phyloP scores from a whole-genome alignment of 257 asterid genomes.

The Lantana camara region DNA sequence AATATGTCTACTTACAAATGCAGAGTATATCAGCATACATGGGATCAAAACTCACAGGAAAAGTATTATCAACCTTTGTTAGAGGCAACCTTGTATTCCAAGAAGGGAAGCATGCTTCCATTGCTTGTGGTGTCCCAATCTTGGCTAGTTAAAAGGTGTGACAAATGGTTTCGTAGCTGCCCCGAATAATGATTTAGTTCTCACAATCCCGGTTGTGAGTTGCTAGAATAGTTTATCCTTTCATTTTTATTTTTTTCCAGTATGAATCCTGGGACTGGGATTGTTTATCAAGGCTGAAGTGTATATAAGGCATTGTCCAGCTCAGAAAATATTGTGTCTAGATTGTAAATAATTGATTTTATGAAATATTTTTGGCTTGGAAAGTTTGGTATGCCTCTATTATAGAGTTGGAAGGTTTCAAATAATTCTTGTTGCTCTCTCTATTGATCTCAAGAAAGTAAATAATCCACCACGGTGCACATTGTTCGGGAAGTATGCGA shows the following conservation, averaged over 20 bases:
- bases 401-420: too few species aligned
- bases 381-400: too few species aligned
- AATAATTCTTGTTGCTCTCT: too few species aligned
- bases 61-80: constrained; percentile 73
- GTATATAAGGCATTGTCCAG: constrained; percentile 23
- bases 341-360: background rate
- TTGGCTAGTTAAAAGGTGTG: constrained; percentile 38
- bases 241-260: too few species aligned
- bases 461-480: constrained; percentile 18
- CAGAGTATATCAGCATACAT: constrained; percentile 88
- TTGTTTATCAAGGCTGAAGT: constrained; percentile 18
- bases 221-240: background rate
- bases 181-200: background rate
- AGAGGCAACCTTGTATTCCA: constrained; percentile 76
- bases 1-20: constrained; percentile 10
- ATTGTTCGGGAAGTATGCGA: constrained; percentile 5
- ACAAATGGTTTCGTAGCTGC: constrained; percentile 9
- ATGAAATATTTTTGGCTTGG: background rate
- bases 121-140: constrained; percentile 76
- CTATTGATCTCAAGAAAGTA: too few species aligned
- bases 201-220: constrained; percentile 23
- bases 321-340: background rate
- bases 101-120: constrained; percentile 69
- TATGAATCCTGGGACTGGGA: too few species aligned
- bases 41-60: constrained; percentile 81